Percentiles rank a stretch among this genome's conserved stretches.
Conservation (phyloP, 2,329 filamentous ascomycete species). For the Talaromyces sp. region DNA sequence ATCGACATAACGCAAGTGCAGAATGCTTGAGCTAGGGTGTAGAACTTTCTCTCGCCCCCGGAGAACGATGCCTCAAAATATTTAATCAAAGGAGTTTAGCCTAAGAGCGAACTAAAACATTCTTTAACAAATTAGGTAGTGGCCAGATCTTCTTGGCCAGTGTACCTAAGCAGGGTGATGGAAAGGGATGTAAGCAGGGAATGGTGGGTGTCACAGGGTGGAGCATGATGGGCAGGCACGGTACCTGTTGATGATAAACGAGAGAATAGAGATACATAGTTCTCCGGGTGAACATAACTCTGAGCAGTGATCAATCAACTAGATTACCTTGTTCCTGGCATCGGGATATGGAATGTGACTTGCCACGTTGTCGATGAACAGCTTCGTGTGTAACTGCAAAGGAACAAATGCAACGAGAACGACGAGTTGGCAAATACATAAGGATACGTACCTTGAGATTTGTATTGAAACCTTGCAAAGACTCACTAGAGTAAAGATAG, state of each 20-base stretch:
- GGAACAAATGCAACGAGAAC: not conserved
- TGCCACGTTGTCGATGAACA: constrained; percentile 8
- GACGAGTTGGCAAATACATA: not conserved
- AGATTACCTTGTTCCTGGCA: constrained; percentile 4
- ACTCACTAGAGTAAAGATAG: no score
- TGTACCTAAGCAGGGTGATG: constrained; percentile 1
- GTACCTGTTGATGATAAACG: not conserved
- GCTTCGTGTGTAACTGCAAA: not conserved
- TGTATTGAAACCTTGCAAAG: no score
- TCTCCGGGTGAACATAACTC: not conserved
- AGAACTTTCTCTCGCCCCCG: not conserved
- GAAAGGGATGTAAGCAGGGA: not conserved
- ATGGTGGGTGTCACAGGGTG: constrained; percentile 6
- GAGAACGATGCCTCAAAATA: not conserved
- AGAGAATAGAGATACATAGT: not conserved
- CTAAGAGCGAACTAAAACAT: constrained; percentile 1
- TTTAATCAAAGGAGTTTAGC: not conserved
- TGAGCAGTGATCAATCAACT: not conserved
- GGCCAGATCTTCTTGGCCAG: not conserved
- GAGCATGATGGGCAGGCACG: constrained; percentile 8
- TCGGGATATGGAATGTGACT: constrained; percentile 7
- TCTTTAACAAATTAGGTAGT: constrained; percentile 1
- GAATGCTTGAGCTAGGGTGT: not conserved
- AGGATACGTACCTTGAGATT: not conserved
- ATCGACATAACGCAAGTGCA: not conserved